A percentile compares a stretch with the other conserved stretches of the same genome.
Conservation (phyloP, 768 basidiomycete species). For the Tylopilus cervinicoccineus region DNA sequence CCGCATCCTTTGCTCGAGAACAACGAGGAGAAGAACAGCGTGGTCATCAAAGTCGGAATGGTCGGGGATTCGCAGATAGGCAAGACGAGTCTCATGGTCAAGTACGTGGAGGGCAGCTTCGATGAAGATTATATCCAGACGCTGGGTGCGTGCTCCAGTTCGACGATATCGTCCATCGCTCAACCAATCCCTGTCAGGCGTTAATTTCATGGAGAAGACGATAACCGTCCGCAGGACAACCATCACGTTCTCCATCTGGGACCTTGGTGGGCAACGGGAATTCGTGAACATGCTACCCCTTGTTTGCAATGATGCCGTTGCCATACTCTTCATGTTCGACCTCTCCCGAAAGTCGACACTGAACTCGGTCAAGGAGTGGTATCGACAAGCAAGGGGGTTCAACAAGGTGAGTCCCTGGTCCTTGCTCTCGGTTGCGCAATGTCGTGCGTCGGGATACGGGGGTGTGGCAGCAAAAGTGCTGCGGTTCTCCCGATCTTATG, state of each 20-base stretch:
- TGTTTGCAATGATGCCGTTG: conserved; percentile 99
- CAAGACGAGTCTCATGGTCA: conserved; percentile 99
- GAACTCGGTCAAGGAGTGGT: conserved; percentile 99
- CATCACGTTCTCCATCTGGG: conserved; percentile 99
- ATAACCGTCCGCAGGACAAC: conserved; percentile 97
- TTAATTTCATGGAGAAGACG: conserved; percentile 99
- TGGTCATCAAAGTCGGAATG: conserved; percentile 99
- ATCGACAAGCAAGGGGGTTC: conserved; percentile 97
- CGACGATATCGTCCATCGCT: neutral
- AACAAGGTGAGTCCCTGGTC: conserved; percentile 71
- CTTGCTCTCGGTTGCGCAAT: neutral
- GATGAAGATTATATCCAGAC: conserved; percentile 99
- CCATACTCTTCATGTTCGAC: conserved; percentile 99
- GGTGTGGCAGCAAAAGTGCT: neutral
- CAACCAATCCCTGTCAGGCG: conserved; percentile 46
- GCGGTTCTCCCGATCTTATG: neutral
- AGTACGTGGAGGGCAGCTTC: conserved; percentile 98
- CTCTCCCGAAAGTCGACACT: conserved; percentile 94
- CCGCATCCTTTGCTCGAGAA: conserved; percentile 49
- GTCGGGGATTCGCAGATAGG: conserved; percentile 99
- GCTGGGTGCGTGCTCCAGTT: conserved; percentile 59
- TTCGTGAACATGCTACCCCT: conserved; percentile 99
- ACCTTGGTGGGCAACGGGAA: conserved; percentile 94
- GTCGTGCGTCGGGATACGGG: neutral
- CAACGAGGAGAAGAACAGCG: conserved; percentile 79